A percentile compares a stretch with the other conserved stretches of the same genome.
Conservation (phyloP, 805 yeast species). For the Starmerella khaoyaiensis region DNA sequence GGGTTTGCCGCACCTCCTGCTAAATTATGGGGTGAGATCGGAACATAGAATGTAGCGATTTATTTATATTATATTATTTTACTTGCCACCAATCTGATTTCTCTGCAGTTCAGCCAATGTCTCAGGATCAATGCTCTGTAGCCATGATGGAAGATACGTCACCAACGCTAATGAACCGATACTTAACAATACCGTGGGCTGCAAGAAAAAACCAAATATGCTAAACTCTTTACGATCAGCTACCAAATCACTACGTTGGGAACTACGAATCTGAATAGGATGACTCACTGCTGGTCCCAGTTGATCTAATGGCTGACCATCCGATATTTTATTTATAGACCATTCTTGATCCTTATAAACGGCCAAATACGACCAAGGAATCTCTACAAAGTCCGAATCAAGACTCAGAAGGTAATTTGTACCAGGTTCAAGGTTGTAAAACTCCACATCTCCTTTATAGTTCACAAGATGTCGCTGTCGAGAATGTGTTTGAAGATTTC, state of each 20-base stretch:
- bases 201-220: constrained; percentile 24
- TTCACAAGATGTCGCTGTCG: constrained; percentile 7
- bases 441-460: constrained; percentile 15
- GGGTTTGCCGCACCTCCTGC: constrained; percentile 38
- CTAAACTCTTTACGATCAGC: constrained; percentile 24
- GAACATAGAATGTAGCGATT: background rate
- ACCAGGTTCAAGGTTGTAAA: constrained; percentile 9
- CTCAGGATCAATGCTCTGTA: constrained; percentile 28
- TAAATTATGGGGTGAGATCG: constrained; percentile 9
- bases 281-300: constrained; percentile 25
- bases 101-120: constrained; percentile 26
- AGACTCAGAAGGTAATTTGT: constrained; percentile 13
- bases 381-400: constrained; percentile 15
- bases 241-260: constrained; percentile 14
- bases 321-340: constrained; percentile 20
- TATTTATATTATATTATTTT: background rate
- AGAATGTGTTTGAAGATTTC: constrained; percentile 5
- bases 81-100: constrained; percentile 9
- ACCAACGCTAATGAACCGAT: constrained; percentile 27
- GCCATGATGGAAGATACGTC: constrained; percentile 26
- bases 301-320: constrained; percentile 24
- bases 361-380: constrained; percentile 11
- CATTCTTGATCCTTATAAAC: constrained; percentile 20
- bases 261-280: constrained; percentile 24
- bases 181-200: constrained; percentile 29